Percentiles rank a stretch among this genome's conserved stretches.
Evolutionary conservation across 371 early-diverging fungal species (phyloP).

Genomic region (Mortierella sp.): DNA sequence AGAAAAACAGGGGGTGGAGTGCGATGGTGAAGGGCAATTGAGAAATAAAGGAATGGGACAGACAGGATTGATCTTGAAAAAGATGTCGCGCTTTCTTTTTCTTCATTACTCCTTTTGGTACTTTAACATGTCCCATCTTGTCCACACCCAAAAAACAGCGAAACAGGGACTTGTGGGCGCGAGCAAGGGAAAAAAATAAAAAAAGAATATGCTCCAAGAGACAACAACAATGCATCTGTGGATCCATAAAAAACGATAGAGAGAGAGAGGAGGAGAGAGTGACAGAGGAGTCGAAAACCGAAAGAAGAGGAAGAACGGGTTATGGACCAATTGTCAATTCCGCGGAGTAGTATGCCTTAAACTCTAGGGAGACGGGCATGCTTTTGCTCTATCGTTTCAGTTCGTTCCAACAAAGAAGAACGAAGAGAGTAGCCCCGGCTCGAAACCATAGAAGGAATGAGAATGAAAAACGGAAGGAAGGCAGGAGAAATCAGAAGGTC

Average conservation of each 20-base stretch:
- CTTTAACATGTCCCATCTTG: not conserved
- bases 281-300: not conserved
- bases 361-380: not conserved
- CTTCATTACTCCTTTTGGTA: not conserved
- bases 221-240: not conserved
- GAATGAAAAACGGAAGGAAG: not conserved
- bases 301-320: not conserved
- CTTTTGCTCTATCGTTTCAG: not conserved
- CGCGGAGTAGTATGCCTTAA: not conserved
- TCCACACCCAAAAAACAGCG: not conserved
- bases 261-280: too few relatives aligned
- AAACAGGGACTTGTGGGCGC: too few relatives aligned
- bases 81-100: not conserved
- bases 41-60: not conserved
- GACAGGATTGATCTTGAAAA: not conserved
- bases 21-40: not conserved
- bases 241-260: not conserved
- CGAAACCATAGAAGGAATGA: not conserved
- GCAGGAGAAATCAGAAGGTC: not conserved
- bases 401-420: not conserved
- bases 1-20: slow-evolving; percentile 3
- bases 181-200: not conserved
- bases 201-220: not conserved
- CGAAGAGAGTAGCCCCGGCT: not conserved
- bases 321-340: not conserved